Evolutionary conservation across 805 yeast species (phyloP).

Genomic region (Babjeviella inositovora): DNA sequence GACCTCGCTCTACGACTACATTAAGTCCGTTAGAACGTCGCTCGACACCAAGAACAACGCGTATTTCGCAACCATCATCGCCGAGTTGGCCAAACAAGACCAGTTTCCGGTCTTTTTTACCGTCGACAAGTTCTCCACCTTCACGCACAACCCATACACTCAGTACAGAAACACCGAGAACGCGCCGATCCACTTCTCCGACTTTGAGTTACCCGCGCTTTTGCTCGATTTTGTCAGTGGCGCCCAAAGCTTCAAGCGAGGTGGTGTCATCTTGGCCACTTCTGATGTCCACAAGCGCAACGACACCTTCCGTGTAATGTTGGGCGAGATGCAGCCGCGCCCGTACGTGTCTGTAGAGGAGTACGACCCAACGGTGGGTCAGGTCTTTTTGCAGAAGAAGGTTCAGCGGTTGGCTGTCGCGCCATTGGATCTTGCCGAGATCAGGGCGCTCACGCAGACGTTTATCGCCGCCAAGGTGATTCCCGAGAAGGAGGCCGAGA

Average conservation of each 20-base stretch:
- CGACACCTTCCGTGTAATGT: slow-evolving; percentile 42
- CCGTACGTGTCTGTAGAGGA: slow-evolving; percentile 32
- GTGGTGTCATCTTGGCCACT: slow-evolving; percentile 53
- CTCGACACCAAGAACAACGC: slow-evolving; percentile 17
- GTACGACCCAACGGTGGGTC: slow-evolving; percentile 41
- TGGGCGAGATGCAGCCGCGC: slow-evolving; percentile 33
- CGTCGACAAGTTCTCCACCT: slow-evolving; percentile 59
- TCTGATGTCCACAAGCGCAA: slow-evolving; percentile 34
- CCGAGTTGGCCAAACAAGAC: slow-evolving; percentile 36
- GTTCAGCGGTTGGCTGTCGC: slow-evolving; percentile 21
- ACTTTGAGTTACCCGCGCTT: slow-evolving; percentile 47
- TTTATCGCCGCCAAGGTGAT: slow-evolving; percentile 20
- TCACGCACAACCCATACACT: slow-evolving; percentile 37
- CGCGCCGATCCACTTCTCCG: slow-evolving; percentile 35
- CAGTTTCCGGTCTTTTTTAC: slow-evolving; percentile 46
- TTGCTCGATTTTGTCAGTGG: slow-evolving; percentile 42
- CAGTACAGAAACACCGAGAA: slow-evolving; percentile 43
- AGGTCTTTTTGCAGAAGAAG: slow-evolving; percentile 18
- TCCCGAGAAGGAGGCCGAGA: slow-evolving; percentile 16
- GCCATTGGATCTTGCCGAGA: slow-evolving; percentile 27
- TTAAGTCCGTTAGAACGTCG: no score
- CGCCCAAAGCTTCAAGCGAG: slow-evolving; percentile 28
- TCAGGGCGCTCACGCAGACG: slow-evolving; percentile 20
- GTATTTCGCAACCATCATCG: slow-evolving; percentile 35
- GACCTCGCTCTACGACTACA: slow-evolving; percentile 1